phyloP scores from a whole-genome alignment of 306 rosid species.

The Cucurbita maxima region DNA sequence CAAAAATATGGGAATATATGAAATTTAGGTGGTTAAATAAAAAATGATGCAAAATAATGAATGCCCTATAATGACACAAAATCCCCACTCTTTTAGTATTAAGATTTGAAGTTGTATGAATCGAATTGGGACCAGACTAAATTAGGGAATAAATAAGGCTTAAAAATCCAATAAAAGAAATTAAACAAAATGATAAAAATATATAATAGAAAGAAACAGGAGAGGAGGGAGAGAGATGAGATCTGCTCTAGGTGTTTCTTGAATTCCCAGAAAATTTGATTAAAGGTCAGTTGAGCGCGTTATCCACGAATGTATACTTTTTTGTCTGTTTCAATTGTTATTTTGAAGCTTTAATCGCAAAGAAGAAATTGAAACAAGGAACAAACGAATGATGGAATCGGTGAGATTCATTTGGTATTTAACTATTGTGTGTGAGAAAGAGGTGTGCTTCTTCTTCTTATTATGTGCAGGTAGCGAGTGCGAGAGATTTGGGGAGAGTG shows the following conservation, averaged over 20 bases:
- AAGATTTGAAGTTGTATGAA: too few species aligned
- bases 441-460: conserved; percentile 40
- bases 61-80: too few species aligned
- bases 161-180: too few species aligned
- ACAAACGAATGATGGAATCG: conserved; percentile 11
- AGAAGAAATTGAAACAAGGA: conserved; percentile 4
- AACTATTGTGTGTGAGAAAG: conserved; percentile 74
- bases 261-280: conserved; percentile 16
- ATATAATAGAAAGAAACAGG: conserved; percentile 1
- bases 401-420: conserved; percentile 49
- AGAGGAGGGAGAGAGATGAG: conserved; percentile 5
- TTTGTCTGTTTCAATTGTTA: conserved; percentile 17
- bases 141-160: too few species aligned
- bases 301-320: conserved; percentile 12
- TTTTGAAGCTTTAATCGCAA: conserved; percentile 17
- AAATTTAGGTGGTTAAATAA: too few species aligned
- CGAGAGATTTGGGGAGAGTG: conserved; percentile 75
- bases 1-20: too few species aligned
- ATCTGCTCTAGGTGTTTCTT: conserved; percentile 32
- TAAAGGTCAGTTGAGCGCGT: conserved; percentile 79
- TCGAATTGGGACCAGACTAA: too few species aligned
- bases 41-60: too few species aligned
- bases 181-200: too few species aligned
- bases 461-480: conserved; percentile 90
- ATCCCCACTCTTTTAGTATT: too few species aligned